Percentiles rank a stretch among this genome's conserved stretches.
These are phyloP conservation scores for Neonectria magnoliae DNA, from an alignment of 2,329 filamentous ascomycete species.

Conservation along the genomic window DNA sequence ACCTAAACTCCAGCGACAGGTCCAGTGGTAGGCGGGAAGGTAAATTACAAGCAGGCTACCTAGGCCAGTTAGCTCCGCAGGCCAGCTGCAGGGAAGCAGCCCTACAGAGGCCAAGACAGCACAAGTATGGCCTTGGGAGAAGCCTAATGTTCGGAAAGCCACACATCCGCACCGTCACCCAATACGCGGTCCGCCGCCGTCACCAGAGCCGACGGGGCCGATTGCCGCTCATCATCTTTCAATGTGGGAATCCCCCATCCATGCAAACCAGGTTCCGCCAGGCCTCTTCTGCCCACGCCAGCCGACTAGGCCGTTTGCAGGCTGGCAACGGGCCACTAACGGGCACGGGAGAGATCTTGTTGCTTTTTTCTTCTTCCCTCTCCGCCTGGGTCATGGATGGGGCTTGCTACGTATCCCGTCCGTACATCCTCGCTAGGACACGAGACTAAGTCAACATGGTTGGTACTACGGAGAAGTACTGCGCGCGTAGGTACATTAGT, in stretches of 20 bases:
- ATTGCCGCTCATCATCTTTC: not conserved
- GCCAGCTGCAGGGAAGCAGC: constrained; percentile 2
- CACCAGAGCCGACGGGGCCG: constrained; percentile 1
- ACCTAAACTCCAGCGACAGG: too few relatives aligned
- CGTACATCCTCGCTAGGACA: not conserved
- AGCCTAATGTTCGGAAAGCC: not conserved
- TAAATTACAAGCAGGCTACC: too few relatives aligned
- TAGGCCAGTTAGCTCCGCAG: too few relatives aligned
- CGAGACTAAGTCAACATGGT: not conserved
- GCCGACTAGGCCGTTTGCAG: constrained; percentile 23
- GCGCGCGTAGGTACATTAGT: not conserved
- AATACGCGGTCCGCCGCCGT: not conserved
- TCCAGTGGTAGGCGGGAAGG: too few relatives aligned
- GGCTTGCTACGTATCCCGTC: not conserved
- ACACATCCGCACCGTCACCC: constrained; percentile 1
- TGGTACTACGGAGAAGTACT: not conserved
- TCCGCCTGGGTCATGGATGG: not conserved
- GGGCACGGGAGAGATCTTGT: constrained; percentile 21
- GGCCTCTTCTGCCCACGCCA: not conserved
- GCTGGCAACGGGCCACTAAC: constrained; percentile 21
- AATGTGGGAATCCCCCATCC: constrained; percentile 22
- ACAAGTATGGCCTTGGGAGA: constrained; percentile 9
- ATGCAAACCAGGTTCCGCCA: constrained; percentile 21
- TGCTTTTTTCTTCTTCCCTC: constrained; percentile 19
- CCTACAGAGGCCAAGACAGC: not conserved